phyloP scores from a whole-genome alignment of 2,329 filamentous ascomycete species.

The Boeremia lycopersici region DNA sequence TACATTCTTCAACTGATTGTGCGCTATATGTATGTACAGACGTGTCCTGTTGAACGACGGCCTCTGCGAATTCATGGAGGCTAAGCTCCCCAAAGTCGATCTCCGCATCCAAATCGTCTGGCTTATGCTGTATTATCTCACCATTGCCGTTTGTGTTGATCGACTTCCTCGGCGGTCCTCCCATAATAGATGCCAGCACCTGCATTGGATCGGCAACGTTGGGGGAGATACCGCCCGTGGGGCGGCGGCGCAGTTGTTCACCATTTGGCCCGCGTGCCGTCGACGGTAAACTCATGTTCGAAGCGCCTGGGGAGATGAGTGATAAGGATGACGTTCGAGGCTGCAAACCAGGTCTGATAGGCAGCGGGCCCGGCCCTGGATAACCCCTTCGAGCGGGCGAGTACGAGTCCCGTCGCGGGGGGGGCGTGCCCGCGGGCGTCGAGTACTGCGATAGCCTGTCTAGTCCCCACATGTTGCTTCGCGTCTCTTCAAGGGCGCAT shows the following conservation, averaged over 20 bases:
- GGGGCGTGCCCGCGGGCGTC: constrained; percentile 67
- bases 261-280: constrained; percentile 70
- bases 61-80: constrained; percentile 70
- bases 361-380: constrained; percentile 73
- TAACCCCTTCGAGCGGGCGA: constrained; percentile 74
- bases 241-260: constrained; percentile 66
- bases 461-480: constrained; percentile 73
- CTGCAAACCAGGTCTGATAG: constrained; percentile 69
- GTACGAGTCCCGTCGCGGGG: constrained; percentile 68
- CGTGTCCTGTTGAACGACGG: constrained; percentile 34
- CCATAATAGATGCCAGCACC: constrained; percentile 68
- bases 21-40: constrained; percentile 58
- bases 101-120: constrained; percentile 61
- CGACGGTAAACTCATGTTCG: constrained; percentile 75
- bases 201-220: constrained; percentile 72
- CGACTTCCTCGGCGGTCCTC: constrained; percentile 45
- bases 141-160: constrained; percentile 18
- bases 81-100: constrained; percentile 82
- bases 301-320: constrained; percentile 73
- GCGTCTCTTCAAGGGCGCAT: constrained; percentile 2
- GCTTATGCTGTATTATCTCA: constrained; percentile 49
- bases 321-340: constrained; percentile 80
- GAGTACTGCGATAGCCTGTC: constrained; percentile 80
- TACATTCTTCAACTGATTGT: constrained; percentile 76
- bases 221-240: constrained; percentile 55